These are phyloP conservation scores for Neurospora sp. DNA, from an alignment of 495 filamentous ascomycete genomes.

Conservation along the genomic window DNA sequence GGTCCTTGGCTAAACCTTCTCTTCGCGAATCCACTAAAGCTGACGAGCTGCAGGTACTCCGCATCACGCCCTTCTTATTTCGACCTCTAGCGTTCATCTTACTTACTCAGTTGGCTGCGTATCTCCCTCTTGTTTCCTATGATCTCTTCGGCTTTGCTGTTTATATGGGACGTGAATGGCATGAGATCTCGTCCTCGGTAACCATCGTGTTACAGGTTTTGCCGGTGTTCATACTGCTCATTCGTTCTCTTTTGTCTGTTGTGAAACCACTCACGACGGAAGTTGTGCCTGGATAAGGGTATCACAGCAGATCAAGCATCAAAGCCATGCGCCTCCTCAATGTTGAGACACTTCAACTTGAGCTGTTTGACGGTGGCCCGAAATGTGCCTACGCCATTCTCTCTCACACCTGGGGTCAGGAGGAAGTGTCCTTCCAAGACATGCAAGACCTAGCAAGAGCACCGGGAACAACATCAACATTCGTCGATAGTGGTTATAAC, in stretches of 20 bases:
- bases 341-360: constrained; percentile 11
- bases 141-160: background rate
- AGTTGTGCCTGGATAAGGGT: background rate
- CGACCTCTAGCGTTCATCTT: background rate
- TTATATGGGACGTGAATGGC: background rate
- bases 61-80: background rate
- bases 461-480: background rate
- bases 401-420: constrained; percentile 19
- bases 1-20: background rate
- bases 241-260: background rate
- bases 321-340: constrained; percentile 21
- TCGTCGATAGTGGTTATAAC: background rate
- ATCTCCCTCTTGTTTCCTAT: background rate
- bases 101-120: background rate
- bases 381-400: constrained; percentile 19
- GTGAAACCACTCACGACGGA: background rate
- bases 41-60: background rate
- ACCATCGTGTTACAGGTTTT: background rate
- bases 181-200: background rate
- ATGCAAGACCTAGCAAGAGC: background rate
- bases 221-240: background rate
- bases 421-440: constrained; percentile 20
- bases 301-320: background rate
- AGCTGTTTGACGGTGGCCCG: constrained; percentile 9
- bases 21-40: background rate